These are phyloP conservation scores for Vigna hirtella DNA, from an alignment of 306 rosid genomes.

Conservation along the genomic window DNA sequence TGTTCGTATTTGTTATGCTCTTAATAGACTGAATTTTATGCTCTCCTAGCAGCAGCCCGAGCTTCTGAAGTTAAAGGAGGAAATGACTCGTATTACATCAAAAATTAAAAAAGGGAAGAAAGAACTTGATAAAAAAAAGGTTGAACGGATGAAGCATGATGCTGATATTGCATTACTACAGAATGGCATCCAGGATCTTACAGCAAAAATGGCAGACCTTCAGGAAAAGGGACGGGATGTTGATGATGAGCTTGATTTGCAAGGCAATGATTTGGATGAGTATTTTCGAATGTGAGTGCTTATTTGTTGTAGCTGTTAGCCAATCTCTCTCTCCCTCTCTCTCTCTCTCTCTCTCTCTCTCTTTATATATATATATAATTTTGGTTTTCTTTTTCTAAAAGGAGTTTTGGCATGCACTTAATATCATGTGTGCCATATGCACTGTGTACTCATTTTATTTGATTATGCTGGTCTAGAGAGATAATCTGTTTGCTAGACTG, in stretches of 20 bases:
- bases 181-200: constrained; percentile 74
- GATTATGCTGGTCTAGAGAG: neutral
- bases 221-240: constrained; percentile 70
- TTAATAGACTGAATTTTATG: constrained; percentile 22
- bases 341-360: no score
- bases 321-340: neutral
- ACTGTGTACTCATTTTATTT: neutral
- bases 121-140: constrained; percentile 75
- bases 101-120: constrained; percentile 80
- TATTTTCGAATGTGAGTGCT: constrained; percentile 88
- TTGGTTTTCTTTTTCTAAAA: neutral
- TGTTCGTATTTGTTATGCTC: constrained; percentile 27
- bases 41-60: constrained; percentile 86
- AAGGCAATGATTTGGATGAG: constrained; percentile 71
- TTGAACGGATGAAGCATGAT: constrained; percentile 71
- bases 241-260: constrained; percentile 71
- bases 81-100: constrained; percentile 82
- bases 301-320: constrained; percentile 31
- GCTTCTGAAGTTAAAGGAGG: constrained; percentile 94
- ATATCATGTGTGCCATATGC: neutral
- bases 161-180: constrained; percentile 60
- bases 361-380: no score
- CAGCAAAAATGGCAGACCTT: constrained; percentile 66
- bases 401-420: neutral
- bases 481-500: neutral